Evolutionary conservation across 768 basidiomycete genomes (phyloP).

Genomic region (Lactifluus piperatus): DNA sequence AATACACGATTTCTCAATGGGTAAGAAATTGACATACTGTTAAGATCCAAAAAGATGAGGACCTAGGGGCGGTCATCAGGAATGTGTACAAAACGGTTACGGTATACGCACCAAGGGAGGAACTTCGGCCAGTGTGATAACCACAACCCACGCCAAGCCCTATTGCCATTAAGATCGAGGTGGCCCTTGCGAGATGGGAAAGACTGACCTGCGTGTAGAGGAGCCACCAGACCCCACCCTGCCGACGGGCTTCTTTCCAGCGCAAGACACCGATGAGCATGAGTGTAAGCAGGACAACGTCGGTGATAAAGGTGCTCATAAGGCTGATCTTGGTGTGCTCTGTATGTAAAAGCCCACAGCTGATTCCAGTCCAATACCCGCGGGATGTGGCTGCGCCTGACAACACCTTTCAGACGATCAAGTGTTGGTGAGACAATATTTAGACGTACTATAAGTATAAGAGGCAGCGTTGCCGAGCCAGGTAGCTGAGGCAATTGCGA

Average conservation of each 20-base stretch:
- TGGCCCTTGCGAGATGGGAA: no score
- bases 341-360: background rate
- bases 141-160: background rate
- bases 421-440: background rate
- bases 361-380: background rate
- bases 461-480: background rate
- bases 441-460: background rate
- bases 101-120: background rate
- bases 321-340: background rate
- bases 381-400: background rate
- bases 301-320: background rate
- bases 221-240: background rate
- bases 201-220: background rate
- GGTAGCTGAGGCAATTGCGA: background rate
- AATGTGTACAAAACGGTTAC: background rate
- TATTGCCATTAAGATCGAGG: background rate
- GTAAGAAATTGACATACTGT: background rate
- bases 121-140: background rate
- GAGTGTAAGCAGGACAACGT: background rate
- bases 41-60: background rate
- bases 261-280: conserved; percentile 2
- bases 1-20: background rate
- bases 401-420: background rate
- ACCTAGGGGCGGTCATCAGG: background rate
- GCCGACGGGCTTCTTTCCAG: background rate